These are phyloP conservation scores for Ilyonectria robusta DNA, from an alignment of 2,329 filamentous ascomycete species.

Conservation along the genomic window DNA sequence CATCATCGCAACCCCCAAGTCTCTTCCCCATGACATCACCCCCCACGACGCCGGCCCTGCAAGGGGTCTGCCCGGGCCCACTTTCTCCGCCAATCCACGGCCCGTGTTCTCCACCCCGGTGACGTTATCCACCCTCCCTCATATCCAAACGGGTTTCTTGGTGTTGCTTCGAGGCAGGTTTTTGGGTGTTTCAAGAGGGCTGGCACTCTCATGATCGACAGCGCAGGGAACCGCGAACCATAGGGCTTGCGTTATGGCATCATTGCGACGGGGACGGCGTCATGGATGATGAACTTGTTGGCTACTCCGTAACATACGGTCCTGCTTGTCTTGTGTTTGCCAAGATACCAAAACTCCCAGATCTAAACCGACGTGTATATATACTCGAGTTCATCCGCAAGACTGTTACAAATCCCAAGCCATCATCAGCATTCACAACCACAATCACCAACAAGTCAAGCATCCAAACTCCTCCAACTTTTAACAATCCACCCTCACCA, in stretches of 20 bases:
- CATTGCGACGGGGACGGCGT: conserved; percentile 18
- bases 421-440: background rate
- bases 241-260: conserved; percentile 19
- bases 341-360: background rate
- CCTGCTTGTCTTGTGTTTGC: background rate
- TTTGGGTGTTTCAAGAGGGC: background rate
- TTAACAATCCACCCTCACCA: conserved; percentile 9
- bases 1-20: background rate
- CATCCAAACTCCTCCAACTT: conserved; percentile 20
- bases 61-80: conserved; percentile 17
- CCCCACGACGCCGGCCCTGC: conserved; percentile 36
- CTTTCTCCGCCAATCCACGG: conserved; percentile 38
- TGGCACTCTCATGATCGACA: conserved; percentile 10
- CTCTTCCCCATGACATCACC: conserved; percentile 44
- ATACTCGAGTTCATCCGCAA: conserved; percentile 13
- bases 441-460: conserved; percentile 2
- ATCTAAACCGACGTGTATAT: conserved; percentile 7
- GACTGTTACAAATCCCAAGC: background rate
- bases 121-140: conserved; percentile 33
- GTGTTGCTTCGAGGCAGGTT: conserved; percentile 26
- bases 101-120: conserved; percentile 28
- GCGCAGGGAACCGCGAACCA: conserved; percentile 3
- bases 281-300: conserved; percentile 15
- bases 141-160: background rate
- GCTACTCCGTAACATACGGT: background rate